Evolutionary conservation across 116 monocot genomes (phyloP).

Genomic region (Dioscorea cayenensis): DNA sequence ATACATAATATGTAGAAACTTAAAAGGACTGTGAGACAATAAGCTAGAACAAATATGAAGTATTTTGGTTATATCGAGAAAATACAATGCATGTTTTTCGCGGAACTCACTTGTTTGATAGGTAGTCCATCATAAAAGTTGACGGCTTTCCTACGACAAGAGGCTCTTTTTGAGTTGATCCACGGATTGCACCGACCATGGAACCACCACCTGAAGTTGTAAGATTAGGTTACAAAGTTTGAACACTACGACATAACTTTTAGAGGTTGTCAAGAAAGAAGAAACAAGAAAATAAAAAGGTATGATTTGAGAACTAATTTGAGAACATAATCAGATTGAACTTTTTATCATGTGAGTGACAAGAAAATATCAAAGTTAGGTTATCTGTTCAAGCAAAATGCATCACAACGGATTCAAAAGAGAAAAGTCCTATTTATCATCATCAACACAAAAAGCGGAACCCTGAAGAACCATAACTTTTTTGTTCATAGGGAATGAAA

Average conservation of each 20-base stretch:
- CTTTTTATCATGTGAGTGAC: too few relatives aligned
- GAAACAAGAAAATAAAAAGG: neutral
- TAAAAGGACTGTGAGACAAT: too few relatives aligned
- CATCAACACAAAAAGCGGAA: too few relatives aligned
- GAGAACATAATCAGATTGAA: neutral
- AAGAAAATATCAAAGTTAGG: too few relatives aligned
- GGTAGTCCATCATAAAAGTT: constrained; percentile 98
- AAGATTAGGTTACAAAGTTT: neutral
- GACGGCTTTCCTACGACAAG: constrained; percentile 93
- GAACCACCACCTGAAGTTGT: constrained; percentile 77
- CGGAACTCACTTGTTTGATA: constrained; percentile 55
- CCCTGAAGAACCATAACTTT: too few relatives aligned
- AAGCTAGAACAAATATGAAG: too few relatives aligned
- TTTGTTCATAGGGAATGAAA: too few relatives aligned
- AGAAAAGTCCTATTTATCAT: too few relatives aligned
- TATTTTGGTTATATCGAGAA: too few relatives aligned
- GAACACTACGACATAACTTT: neutral
- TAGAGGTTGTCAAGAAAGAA: neutral
- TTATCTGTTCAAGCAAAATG: too few relatives aligned
- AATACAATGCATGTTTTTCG: neutral
- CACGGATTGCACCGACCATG: constrained; percentile 88
- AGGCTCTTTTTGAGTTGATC: constrained; percentile 82
- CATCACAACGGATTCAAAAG: too few relatives aligned
- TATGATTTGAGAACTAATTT: neutral
- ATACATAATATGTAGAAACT: too few relatives aligned